Conservation (phyloP, 768 basidiomycete genomes). For the Chlorophyllum brunneum region DNA sequence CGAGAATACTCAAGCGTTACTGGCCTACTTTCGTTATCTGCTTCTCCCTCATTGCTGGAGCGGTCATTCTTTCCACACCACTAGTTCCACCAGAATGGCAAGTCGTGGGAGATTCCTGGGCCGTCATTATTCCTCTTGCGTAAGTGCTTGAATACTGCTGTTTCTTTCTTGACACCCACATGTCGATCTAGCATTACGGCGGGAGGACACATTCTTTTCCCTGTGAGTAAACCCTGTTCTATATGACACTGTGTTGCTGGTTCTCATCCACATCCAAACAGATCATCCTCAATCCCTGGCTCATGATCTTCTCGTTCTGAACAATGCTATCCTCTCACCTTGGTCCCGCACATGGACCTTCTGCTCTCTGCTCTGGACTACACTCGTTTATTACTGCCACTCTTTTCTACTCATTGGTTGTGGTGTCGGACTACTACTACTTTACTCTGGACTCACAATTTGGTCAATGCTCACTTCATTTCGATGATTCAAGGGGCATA, state of each 20-base stretch:
- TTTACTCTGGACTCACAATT: too few species aligned
- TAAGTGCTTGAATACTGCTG: slow-evolving; percentile 31
- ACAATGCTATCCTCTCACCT: neutral
- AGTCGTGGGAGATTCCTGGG: slow-evolving; percentile 63
- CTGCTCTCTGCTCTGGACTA: too few species aligned
- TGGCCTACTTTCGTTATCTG: slow-evolving; percentile 60
- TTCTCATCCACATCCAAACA: slow-evolving; percentile 20
- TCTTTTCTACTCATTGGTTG: slow-evolving; percentile 13
- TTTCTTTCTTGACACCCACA: slow-evolving; percentile 4
- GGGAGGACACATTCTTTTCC: slow-evolving; percentile 68
- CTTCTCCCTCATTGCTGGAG: slow-evolving; percentile 43
- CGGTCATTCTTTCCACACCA: slow-evolving; percentile 51
- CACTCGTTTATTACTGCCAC: slow-evolving; percentile 20
- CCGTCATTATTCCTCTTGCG: slow-evolving; percentile 72
- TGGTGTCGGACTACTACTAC: too few species aligned
- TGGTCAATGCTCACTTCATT: too few species aligned
- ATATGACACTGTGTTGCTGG: slow-evolving; percentile 1
- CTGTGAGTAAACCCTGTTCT: slow-evolving; percentile 40
- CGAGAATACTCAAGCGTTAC: slow-evolving; percentile 78
- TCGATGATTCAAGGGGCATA: too few species aligned
- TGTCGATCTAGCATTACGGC: slow-evolving; percentile 47
- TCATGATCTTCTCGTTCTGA: slow-evolving; percentile 78
- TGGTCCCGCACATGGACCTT: slow-evolving; percentile 3
- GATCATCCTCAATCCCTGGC: slow-evolving; percentile 85
- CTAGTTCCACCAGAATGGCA: slow-evolving; percentile 62